Evolutionary conservation across 768 basidiomycete species (phyloP), one percentile per base, ranked within the genome.

Genomic region (Harrya chromipes): DNA sequence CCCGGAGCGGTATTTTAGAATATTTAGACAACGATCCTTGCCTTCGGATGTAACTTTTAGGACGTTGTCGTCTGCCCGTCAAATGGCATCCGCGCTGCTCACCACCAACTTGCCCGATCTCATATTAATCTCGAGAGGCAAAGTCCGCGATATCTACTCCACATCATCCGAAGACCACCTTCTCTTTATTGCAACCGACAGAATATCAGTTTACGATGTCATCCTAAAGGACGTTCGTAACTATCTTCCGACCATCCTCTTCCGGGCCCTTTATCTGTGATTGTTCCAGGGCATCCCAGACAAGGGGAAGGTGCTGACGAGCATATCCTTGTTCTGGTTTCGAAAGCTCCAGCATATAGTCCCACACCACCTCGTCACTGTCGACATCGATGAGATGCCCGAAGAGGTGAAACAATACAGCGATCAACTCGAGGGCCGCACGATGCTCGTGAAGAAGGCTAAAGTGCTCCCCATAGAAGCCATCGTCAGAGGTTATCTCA

Each of bases 151-250:
- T 69, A 85, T 99, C 63, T 98, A 99, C 71, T 61, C 79, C 27
- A 85, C 82, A 12, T 83, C 85, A 6, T 83, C 82, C 6, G 76
- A 79, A 19, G 77, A 83, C 45, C 78, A 82, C 56, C 79, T 99
- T 17, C 79, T 99, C 36, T 98, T 98, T 65, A 86, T 98, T 50
- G 94, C 95, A 11, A 86, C 90, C 10, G 97, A 99, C 71, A 80
- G 97, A 54, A 95, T 98, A 65, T 95, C 91, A 17, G 94, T 94
- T 0, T 98, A 91, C 74, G 95, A 99, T 76, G 87, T 97, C 58
- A 85, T 98, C 63, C 79, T 99, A 54, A 82, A 83, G 64, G 93
- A 95, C 70, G 95, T 97, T 65, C 60, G 90, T 76, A 49, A 50
- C 41, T 3, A 21, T 37, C 43, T 42, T 49, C 26, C 39, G 34